A percentile compares a stretch with the other conserved stretches of the same genome.
phyloP scores from a whole-genome alignment of 768 basidiomycete genomes.

The Rubroboletus pulcherrimus region DNA sequence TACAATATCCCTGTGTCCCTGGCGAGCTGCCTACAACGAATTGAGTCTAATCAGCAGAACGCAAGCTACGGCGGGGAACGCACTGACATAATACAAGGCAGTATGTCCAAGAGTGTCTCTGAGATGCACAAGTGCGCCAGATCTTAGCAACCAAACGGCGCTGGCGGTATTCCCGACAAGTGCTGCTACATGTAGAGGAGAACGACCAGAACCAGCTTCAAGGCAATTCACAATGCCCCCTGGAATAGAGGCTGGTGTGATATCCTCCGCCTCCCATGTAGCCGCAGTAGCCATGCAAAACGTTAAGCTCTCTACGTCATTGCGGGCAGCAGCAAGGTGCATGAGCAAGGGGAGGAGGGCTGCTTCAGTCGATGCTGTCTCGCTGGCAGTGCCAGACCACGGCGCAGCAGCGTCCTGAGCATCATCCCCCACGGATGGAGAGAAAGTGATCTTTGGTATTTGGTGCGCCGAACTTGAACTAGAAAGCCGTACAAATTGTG shows the following conservation, averaged over 20 bases:
- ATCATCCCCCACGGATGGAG: constrained; percentile 35
- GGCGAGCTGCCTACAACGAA: constrained; percentile 62
- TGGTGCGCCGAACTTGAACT: constrained; percentile 37
- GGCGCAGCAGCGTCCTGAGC: constrained; percentile 49
- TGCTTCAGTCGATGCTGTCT: constrained; percentile 65
- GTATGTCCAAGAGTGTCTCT: constrained; percentile 81
- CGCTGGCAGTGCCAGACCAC: constrained; percentile 77
- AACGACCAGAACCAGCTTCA: constrained; percentile 65
- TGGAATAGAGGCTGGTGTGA: constrained; percentile 34
- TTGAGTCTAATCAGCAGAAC: not conserved
- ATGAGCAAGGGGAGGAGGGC: constrained; percentile 74
- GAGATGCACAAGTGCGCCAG: constrained; percentile 79
- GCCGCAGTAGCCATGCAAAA: constrained; percentile 49
- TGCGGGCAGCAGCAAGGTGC: constrained; percentile 70
- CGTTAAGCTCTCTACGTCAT: constrained; percentile 59
- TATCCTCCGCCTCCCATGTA: constrained; percentile 23
- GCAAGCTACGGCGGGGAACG: not conserved
- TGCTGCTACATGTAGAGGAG: constrained; percentile 77
- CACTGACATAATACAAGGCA: constrained; percentile 72
- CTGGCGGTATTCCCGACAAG: constrained; percentile 54
- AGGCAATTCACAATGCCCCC: constrained; percentile 73
- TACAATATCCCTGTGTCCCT: constrained; percentile 59
- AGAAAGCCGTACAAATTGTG: constrained; percentile 68
- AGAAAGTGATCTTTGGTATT: constrained; percentile 35
- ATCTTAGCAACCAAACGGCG: constrained; percentile 51